These are phyloP conservation scores for Sporothrix dimorphospora DNA, from an alignment of 2,329 filamentous ascomycete genomes.

Conservation along the genomic window DNA sequence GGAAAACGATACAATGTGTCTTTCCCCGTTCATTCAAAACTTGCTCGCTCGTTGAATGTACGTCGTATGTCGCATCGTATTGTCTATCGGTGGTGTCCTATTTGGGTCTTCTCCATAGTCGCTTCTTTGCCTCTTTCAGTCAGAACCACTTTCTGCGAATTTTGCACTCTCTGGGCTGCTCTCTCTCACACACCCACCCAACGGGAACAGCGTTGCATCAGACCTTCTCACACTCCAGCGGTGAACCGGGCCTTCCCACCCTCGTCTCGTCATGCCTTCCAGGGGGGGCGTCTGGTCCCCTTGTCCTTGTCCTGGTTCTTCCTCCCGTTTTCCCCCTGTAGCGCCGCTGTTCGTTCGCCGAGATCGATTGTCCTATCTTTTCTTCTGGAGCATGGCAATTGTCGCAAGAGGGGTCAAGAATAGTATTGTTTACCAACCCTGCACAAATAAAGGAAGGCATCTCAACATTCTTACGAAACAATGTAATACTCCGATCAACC, in stretches of 20 bases:
- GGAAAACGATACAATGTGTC: neutral
- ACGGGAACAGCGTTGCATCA: neutral
- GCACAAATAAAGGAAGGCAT: neutral
- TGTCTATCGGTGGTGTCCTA: neutral
- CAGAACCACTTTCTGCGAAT: neutral
- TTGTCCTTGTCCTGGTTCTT: neutral
- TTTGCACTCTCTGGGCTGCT: neutral
- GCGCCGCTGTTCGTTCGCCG: neutral
- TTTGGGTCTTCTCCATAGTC: neutral
- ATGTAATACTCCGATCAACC: neutral
- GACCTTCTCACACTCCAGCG: neutral
- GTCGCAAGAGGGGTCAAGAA: neutral
- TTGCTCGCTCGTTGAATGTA: neutral
- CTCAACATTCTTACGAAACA: conserved; percentile 1
- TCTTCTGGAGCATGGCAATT: neutral
- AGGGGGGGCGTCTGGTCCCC: neutral
- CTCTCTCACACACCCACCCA: neutral
- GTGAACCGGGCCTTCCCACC: neutral
- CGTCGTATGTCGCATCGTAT: neutral
- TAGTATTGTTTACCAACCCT: neutral
- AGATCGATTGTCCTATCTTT: neutral
- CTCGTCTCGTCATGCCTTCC: neutral
- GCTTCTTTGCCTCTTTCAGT: neutral
- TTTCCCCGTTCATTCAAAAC: neutral
- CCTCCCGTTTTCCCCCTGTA: neutral